Evolutionary conservation across 2,329 filamentous ascomycete genomes (phyloP).

Genomic region (Penicillium digitatum): DNA sequence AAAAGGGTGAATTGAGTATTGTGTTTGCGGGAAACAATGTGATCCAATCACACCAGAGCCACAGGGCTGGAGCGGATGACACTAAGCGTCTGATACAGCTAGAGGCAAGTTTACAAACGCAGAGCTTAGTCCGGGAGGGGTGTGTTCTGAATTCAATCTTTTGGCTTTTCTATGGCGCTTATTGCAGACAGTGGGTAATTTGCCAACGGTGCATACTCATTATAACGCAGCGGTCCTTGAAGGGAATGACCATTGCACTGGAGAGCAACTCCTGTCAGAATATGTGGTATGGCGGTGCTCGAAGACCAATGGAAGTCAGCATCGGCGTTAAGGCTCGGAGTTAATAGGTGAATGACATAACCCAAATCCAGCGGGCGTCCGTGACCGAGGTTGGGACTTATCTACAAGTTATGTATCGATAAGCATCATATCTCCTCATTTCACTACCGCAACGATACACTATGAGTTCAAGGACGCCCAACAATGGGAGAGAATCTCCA

Average conservation of each 20-base stretch:
- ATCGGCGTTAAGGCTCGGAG: background rate
- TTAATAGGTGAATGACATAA: conserved; percentile 2
- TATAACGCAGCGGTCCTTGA: background rate
- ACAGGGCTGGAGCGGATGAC: background rate
- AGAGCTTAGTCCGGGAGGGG: background rate
- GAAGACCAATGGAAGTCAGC: too few relatives aligned
- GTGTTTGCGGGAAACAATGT: background rate
- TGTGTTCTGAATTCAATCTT: too few relatives aligned
- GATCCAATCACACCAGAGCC: background rate
- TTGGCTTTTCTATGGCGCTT: background rate
- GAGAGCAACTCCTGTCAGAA: background rate
- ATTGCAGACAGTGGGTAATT: background rate
- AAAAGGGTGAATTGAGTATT: background rate
- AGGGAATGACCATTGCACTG: background rate
- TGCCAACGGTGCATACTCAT: background rate
- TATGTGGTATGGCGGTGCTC: too few relatives aligned
- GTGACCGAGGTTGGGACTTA: conserved; percentile 3
- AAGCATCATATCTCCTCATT: conserved; percentile 3
- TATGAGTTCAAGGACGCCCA: conserved; percentile 28
- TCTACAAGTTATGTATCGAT: conserved; percentile 6
- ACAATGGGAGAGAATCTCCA: conserved; percentile 18
- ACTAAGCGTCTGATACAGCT: background rate
- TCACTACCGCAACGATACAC: conserved; percentile 2
- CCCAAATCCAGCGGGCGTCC: background rate
- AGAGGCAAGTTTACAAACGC: too few relatives aligned